Evolutionary conservation across 1,139 yeast species (phyloP).

Genomic region (Suhomyces yuchorum): DNA sequence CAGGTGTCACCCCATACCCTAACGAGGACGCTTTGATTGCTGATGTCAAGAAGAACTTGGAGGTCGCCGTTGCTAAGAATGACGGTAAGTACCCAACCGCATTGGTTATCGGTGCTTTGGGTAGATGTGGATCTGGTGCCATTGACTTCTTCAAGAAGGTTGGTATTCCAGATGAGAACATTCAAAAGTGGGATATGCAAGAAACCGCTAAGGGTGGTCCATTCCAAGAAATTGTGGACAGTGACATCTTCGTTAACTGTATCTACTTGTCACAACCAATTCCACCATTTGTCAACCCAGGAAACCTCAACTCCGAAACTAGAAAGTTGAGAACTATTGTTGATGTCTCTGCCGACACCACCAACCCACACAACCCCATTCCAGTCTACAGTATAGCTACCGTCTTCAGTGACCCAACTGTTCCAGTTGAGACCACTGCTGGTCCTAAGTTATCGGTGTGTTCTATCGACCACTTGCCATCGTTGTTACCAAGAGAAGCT

Average conservation of each 20-base stretch:
- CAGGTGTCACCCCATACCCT: constrained; percentile 79
- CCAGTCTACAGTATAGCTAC: constrained; percentile 92
- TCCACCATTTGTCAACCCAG: constrained; percentile 81
- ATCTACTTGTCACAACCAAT: constrained; percentile 92
- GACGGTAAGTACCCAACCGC: constrained; percentile 76
- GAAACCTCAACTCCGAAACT: constrained; percentile 58
- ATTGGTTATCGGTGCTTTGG: constrained; percentile 93
- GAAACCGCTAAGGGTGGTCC: constrained; percentile 98
- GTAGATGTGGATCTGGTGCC: constrained; percentile 99
- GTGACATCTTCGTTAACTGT: constrained; percentile 93
- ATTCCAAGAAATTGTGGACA: constrained; percentile 82
- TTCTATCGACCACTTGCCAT: constrained; percentile 97
- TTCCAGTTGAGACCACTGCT: constrained; percentile 67
- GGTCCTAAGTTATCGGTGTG: constrained; percentile 91
- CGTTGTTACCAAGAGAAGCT: constrained; percentile 93
- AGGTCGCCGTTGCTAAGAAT: constrained; percentile 57
- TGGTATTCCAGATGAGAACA: constrained; percentile 85
- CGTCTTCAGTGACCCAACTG: constrained; percentile 88
- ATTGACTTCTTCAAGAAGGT: constrained; percentile 75
- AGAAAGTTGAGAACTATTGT: constrained; percentile 90
- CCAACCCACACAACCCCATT: constrained; percentile 96
- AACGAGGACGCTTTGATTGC: constrained; percentile 73
- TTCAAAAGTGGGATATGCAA: constrained; percentile 92
- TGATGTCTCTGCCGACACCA: constrained; percentile 97
- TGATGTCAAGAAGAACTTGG: constrained; percentile 66